phyloP scores from a whole-genome alignment of 257 asterid species.

The Nicotiana sylvestris region DNA sequence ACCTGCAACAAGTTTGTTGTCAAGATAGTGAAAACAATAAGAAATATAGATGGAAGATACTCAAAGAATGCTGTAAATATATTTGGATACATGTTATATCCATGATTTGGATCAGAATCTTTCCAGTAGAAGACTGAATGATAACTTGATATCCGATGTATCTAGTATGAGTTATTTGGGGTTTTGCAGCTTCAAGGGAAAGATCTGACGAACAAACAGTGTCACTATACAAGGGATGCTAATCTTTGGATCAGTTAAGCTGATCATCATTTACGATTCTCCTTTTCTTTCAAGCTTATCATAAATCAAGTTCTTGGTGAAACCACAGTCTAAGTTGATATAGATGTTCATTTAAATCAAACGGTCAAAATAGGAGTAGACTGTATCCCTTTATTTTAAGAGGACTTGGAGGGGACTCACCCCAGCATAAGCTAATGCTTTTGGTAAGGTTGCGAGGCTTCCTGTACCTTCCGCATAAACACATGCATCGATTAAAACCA shows the following conservation, averaged over 20 bases:
- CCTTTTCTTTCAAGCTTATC: not conserved
- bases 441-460: slow-evolving; percentile 69
- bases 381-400: not conserved
- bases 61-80: not conserved
- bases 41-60: not conserved
- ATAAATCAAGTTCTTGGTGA: not conserved
- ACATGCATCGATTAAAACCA: slow-evolving; percentile 85
- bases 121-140: not conserved
- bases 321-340: not conserved
- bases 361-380: not conserved
- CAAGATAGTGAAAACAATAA: not conserved
- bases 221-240: not conserved
- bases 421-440: slow-evolving; percentile 74
- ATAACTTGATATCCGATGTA: not conserved
- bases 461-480: slow-evolving; percentile 95
- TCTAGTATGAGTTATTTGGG: not conserved
- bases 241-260: not conserved
- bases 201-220: not conserved
- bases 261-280: not conserved
- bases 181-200: not conserved
- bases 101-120: not conserved
- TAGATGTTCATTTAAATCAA: not conserved
- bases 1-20: slow-evolving; percentile 36
- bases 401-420: slow-evolving; percentile 30
- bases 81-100: not conserved